Percentiles rank a stretch among this genome's conserved stretches.
Conservation (phyloP, 2,329 filamentous ascomycete genomes). For the Cladophialophora psammophila region DNA sequence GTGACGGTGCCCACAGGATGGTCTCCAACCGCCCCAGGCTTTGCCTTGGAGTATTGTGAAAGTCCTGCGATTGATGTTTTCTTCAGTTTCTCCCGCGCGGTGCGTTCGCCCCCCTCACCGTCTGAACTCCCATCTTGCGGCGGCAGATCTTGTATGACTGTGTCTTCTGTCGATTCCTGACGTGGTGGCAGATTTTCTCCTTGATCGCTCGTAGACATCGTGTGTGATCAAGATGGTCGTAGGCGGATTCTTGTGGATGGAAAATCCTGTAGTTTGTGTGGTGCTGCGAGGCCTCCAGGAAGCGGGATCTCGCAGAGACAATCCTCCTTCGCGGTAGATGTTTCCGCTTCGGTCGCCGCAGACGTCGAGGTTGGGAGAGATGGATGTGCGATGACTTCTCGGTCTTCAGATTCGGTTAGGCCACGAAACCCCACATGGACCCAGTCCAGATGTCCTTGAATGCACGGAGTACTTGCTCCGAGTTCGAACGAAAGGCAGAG, state of each 20-base stretch:
- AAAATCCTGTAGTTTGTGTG: background rate
- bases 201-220: constrained; percentile 26
- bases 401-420: background rate
- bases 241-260: background rate
- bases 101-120: constrained; percentile 58
- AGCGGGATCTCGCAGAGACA: background rate
- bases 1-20: constrained; percentile 42
- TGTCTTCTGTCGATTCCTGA: constrained; percentile 21
- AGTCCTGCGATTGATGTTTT: constrained; percentile 64
- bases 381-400: constrained; percentile 2
- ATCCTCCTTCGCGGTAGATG: background rate
- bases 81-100: constrained; percentile 67
- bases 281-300: background rate
- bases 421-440: background rate
- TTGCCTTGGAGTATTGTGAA: constrained; percentile 30
- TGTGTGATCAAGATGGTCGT: constrained; percentile 1
- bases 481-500: background rate
- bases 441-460: background rate
- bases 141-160: constrained; percentile 27
- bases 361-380: background rate
- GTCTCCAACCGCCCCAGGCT: constrained; percentile 39
- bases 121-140: constrained; percentile 36
- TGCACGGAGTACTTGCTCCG: background rate
- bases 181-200: background rate
- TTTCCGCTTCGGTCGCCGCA: background rate